Evolutionary conservation across 2,329 filamentous ascomycete genomes (phyloP), one percentile per base, ranked within the genome.

Genomic region (Pestalotiopsis fici): DNA sequence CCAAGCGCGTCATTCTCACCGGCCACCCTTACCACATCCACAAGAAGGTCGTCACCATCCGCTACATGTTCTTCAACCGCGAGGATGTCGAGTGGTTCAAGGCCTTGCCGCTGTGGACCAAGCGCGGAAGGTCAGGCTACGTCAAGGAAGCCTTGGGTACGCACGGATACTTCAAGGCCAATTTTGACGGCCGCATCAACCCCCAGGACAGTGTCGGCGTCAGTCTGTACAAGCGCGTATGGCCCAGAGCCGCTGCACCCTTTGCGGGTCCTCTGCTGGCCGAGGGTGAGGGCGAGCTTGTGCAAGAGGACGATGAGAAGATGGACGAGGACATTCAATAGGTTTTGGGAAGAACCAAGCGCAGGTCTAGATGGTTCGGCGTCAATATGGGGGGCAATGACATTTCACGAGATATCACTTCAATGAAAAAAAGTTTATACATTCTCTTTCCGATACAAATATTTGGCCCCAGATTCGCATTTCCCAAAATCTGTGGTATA

Each of bases 121-220:
- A 90, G 83, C 84, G 95, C 35, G 96, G 96, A 6, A 86, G 96
- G 69, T 93, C 90, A 72, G 96, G 96, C 9, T 98, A 91, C 79
- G 90, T 99, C 84, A 98, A 98, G 85, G 96, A 99, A 84, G 88
- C 91, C 67, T 83, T 99, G 62, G 96, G 96, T 74, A 99, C 96
- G 43, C 96, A 99, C 80, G 96, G 96, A n/a, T 99, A 99, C 83
- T 98, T 98, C 88, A 99, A 99, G 86, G 96, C 96, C 13, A 98
- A 92, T 2, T 99, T 99, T 82, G 97, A 99, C 78, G 94, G 91
- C 13, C 93, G 92, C 78, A 95, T 99, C 79, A 98, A 98, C 80
- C 95, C 96, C 1, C 93, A 98, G 82, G 96, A 99, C 81, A 91
- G 94, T 3, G 90, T 99, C 59, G 96, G 93, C 62, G 92, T 98